Conservation (phyloP, 176 grass and related monocot species). For the Dactylis glomerata region DNA sequence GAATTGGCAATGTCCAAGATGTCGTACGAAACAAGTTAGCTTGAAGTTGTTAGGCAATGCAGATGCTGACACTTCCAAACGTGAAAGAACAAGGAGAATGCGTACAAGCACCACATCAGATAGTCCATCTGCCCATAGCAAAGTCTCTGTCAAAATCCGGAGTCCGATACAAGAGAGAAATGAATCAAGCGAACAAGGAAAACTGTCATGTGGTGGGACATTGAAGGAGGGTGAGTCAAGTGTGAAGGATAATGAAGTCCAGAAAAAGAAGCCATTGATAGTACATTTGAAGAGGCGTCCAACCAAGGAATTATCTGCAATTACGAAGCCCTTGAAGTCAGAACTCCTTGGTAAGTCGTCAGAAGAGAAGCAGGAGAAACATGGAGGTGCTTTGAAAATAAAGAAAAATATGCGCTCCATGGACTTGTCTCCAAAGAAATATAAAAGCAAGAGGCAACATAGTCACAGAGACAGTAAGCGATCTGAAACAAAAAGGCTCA, state of each 20-base stretch:
- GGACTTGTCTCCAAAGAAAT: constrained; percentile 47
- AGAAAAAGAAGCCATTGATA: constrained; percentile 48
- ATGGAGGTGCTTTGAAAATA: constrained; percentile 38
- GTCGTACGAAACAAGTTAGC: constrained; percentile 53
- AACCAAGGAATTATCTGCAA: constrained; percentile 37
- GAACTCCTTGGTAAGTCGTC: constrained; percentile 33
- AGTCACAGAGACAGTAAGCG: constrained; percentile 38
- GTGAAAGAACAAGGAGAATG: constrained; percentile 59
- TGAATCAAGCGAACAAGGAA: constrained; percentile 51
- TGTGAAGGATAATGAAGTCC: constrained; percentile 36
- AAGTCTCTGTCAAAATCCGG: constrained; percentile 42
- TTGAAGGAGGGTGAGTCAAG: constrained; percentile 30
- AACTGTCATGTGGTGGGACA: constrained; percentile 32
- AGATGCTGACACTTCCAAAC: constrained; percentile 56
- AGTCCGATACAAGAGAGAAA: constrained; percentile 41
- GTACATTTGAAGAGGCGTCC: constrained; percentile 46
- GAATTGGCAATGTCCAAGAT: constrained; percentile 83
- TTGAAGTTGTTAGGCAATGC: constrained; percentile 50
- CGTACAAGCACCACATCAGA: constrained; percentile 42
- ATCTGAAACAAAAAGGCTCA: constrained; percentile 51
- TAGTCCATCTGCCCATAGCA: constrained; percentile 41
- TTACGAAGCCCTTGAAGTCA: constrained; percentile 40
- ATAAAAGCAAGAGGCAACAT: constrained; percentile 53
- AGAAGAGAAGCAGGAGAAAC: constrained; percentile 51
- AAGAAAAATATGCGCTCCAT: constrained; percentile 47